Evolutionary conservation across 139 green algal species (phyloP).

Genomic region (Chlamydomonas incerta): DNA sequence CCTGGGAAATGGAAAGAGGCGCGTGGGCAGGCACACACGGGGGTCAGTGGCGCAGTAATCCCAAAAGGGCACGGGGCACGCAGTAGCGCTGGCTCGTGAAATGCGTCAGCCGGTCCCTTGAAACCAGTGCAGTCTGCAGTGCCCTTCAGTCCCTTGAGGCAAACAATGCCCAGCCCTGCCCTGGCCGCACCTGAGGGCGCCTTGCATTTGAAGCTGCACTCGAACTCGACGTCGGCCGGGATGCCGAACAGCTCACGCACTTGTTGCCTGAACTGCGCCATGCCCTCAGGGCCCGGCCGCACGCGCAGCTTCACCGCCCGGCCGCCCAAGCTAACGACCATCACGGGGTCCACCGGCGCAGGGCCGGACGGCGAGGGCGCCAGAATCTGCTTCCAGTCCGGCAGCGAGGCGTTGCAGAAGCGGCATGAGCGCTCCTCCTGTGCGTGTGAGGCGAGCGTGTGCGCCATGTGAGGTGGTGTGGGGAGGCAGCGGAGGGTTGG

Average conservation of each 20-base stretch:
- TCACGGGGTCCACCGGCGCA: slow-evolving; percentile 38
- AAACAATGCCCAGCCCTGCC: no score
- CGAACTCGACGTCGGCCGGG: slow-evolving; percentile 50
- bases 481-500: no score
- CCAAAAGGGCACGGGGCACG: no score
- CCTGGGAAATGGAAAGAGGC: not conserved
- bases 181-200: slow-evolving; percentile 16
- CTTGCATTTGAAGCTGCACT: slow-evolving; percentile 48
- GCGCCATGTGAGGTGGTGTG: no score
- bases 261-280: slow-evolving; percentile 45
- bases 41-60: no score
- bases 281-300: slow-evolving; percentile 50
- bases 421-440: slow-evolving; percentile 56
- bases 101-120: no score
- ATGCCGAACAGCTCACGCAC: slow-evolving; percentile 59
- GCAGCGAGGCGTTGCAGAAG: slow-evolving; percentile 59
- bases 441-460: no score
- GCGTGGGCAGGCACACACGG: no score
- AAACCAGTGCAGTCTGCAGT: no score
- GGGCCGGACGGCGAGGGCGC: not conserved
- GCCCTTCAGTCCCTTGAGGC: no score
- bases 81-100: no score
- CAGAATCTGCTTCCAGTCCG: slow-evolving; percentile 57
- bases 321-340: slow-evolving; percentile 57
- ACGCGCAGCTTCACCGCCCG: slow-evolving; percentile 46